Conservation (phyloP, 495 filamentous ascomycete species). For the Staphylotrichum longicolle region DNA sequence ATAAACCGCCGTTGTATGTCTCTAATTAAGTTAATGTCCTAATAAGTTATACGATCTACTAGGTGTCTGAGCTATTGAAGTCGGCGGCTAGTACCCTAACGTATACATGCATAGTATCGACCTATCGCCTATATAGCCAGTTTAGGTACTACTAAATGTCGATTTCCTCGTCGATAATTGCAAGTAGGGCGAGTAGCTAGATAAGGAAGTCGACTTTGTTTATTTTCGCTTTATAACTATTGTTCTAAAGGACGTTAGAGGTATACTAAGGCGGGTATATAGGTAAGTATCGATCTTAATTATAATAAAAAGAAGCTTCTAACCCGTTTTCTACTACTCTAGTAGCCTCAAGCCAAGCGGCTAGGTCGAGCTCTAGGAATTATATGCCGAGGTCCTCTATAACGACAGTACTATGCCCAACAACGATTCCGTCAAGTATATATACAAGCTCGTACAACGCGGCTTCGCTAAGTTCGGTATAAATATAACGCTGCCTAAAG, state of each 20-base stretch:
- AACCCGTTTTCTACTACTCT: background rate
- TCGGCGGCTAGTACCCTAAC: slow-evolving; percentile 44
- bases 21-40: background rate
- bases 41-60: background rate
- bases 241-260: slow-evolving; percentile 48
- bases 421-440: slow-evolving; percentile 37
- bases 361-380: slow-evolving; percentile 46
- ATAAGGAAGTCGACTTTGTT: slow-evolving; percentile 39
- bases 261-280: slow-evolving; percentile 39
- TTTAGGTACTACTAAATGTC: slow-evolving; percentile 42
- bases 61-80: slow-evolving; percentile 50
- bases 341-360: slow-evolving; percentile 42
- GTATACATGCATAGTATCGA: slow-evolving; percentile 41
- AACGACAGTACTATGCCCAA: slow-evolving; percentile 42
- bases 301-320: too few species aligned
- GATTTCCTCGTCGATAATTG: slow-evolving; percentile 48
- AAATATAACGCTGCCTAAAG: slow-evolving; percentile 47
- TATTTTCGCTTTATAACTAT: slow-evolving; percentile 43
- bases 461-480: slow-evolving; percentile 38
- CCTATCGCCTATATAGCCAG: slow-evolving; percentile 40
- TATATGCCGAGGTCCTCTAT: slow-evolving; percentile 36
- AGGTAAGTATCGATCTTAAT: slow-evolving; percentile 33
- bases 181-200: slow-evolving; percentile 43
- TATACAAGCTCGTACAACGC: slow-evolving; percentile 31
- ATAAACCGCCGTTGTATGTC: too few species aligned